Conservation (phyloP, 257 asterid genomes). For the Vinca minor region DNA sequence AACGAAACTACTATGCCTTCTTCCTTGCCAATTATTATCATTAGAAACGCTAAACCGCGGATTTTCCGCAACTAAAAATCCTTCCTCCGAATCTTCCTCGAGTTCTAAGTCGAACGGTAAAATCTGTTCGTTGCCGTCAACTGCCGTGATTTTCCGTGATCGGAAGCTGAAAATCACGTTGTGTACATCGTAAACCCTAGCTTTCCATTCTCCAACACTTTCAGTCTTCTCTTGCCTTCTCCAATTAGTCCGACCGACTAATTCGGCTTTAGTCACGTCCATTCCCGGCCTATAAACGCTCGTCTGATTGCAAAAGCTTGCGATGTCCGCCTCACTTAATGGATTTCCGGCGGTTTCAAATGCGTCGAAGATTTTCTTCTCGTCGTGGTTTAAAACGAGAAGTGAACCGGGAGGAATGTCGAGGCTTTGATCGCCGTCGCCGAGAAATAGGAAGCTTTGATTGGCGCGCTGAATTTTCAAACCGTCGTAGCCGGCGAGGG, state of each 20-base stretch:
- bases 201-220: constrained; percentile 75
- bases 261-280: constrained; percentile 84
- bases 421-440: constrained; percentile 37
- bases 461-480: constrained; percentile 88
- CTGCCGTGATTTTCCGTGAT: constrained; percentile 57
- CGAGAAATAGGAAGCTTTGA: constrained; percentile 80
- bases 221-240: constrained; percentile 75
- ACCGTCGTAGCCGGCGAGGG: constrained; percentile 91
- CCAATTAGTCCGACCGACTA: constrained; percentile 82
- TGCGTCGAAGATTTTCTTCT: constrained; percentile 71
- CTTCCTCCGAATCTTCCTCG: constrained; percentile 78
- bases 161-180: constrained; percentile 73
- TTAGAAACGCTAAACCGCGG: constrained; percentile 71
- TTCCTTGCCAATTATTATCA: constrained; percentile 31
- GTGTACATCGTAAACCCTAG: constrained; percentile 84
- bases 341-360: constrained; percentile 75
- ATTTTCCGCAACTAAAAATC: constrained; percentile 81
- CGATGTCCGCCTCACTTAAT: constrained; percentile 52
- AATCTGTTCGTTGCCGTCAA: constrained; percentile 60
- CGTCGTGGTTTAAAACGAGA: constrained; percentile 75
- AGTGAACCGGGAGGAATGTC: constrained; percentile 60
- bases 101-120: constrained; percentile 64
- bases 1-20: constrained; percentile 83
- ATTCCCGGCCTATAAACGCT: constrained; percentile 90
- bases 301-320: constrained; percentile 65